Percentiles rank a stretch among this genome's conserved stretches.
Evolutionary conservation across 2,329 filamentous ascomycete genomes (phyloP).

Genomic region (Berkeleyomyces rouxiae): DNA sequence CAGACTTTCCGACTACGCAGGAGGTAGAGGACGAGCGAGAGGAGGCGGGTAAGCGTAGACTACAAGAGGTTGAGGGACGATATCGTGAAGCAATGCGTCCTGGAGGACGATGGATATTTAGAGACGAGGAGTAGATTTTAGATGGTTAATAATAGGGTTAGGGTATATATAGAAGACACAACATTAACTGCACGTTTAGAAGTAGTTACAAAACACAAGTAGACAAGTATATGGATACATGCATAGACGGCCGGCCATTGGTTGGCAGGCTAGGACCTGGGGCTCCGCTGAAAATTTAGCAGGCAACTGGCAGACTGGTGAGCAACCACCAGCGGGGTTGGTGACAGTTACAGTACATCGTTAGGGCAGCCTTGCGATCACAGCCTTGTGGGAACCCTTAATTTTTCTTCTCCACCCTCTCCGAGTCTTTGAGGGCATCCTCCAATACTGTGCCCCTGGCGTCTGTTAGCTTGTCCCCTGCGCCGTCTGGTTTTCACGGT

Average conservation of each 20-base stretch:
- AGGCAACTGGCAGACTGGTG: neutral
- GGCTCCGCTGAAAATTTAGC: neutral
- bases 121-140: constrained; percentile 54
- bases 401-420: neutral
- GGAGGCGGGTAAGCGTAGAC: constrained; percentile 47
- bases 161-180: neutral
- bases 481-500: neutral
- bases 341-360: too few species aligned
- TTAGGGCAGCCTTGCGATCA: neutral
- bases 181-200: too few species aligned
- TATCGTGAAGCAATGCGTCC: constrained; percentile 67
- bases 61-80: constrained; percentile 50
- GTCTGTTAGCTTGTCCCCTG: neutral
- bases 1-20: constrained; percentile 80
- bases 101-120: constrained; percentile 63
- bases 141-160: neutral
- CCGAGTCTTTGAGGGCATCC: neutral
- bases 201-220: too few species aligned
- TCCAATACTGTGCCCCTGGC: neutral
- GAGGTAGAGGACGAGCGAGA: constrained; percentile 50
- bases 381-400: neutral
- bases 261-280: neutral
- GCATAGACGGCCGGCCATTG: neutral
- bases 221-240: too few species aligned
- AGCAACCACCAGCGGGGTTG: neutral